A percentile compares a stretch with the other conserved stretches of the same genome.
Conservation (phyloP, 306 rosid genomes). For the Arachis stenosperma region DNA sequence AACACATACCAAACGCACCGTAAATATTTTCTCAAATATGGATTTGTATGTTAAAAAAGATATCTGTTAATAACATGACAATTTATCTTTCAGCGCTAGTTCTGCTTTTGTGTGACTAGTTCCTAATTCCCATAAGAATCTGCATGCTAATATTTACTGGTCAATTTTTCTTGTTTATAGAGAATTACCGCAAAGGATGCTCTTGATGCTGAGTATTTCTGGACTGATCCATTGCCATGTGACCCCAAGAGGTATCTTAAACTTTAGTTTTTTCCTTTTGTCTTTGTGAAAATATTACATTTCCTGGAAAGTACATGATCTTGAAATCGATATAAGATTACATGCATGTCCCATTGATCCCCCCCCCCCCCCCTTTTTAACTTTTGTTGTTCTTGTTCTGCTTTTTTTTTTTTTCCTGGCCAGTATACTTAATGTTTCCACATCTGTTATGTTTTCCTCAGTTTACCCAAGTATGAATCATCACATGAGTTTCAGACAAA, state of each 20-base stretch:
- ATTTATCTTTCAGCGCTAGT: neutral
- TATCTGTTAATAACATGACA: slow-evolving; percentile 4
- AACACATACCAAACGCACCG: no score
- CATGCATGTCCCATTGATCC: neutral
- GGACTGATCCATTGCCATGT: slow-evolving; percentile 75
- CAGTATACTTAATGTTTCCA: slow-evolving; percentile 13
- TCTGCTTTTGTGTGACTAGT: neutral
- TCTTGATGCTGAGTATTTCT: slow-evolving; percentile 75
- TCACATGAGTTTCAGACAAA: slow-evolving; percentile 79
- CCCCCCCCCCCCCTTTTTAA: slow-evolving; percentile 1
- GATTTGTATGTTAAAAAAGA: neutral
- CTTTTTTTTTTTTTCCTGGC: neutral
- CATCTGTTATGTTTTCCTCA: slow-evolving; percentile 32
- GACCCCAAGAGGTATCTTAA: slow-evolving; percentile 65
- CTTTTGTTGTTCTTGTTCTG: neutral
- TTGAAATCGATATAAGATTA: slow-evolving; percentile 2
- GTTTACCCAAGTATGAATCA: slow-evolving; percentile 75
- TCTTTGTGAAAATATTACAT: neutral
- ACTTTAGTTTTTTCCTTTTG: neutral
- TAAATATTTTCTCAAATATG: neutral
- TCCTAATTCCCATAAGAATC: neutral
- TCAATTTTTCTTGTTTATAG: slow-evolving; percentile 40
- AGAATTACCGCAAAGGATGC: slow-evolving; percentile 74
- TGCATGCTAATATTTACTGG: slow-evolving; percentile 6
- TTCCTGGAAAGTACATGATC: neutral